These are phyloP conservation scores for Candida silvatica DNA, from an alignment of 805 yeast species.

Conservation along the genomic window DNA sequence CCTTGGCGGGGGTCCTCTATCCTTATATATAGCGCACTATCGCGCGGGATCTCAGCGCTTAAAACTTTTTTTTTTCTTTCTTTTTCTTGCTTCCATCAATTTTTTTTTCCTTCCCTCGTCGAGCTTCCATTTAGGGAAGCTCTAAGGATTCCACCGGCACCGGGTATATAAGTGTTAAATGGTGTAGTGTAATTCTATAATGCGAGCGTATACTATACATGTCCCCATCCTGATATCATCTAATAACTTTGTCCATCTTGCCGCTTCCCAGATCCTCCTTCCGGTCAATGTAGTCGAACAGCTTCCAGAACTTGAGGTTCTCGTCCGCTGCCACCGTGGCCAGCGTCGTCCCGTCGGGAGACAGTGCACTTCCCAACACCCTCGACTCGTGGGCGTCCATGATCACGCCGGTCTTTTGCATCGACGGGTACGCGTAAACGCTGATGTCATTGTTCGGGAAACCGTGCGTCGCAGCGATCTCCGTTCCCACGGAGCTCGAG, in stretches of 20 bases:
- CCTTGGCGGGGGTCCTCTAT: too few relatives aligned
- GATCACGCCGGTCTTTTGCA: conserved; percentile 83
- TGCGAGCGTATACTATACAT: background rate
- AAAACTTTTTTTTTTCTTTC: too few relatives aligned
- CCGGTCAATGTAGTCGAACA: conserved; percentile 47
- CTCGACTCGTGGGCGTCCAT: conserved; percentile 83
- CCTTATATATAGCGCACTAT: too few relatives aligned
- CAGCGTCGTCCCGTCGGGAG: conserved; percentile 84
- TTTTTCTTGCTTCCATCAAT: too few relatives aligned
- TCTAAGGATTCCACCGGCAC: too few relatives aligned
- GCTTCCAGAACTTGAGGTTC: conserved; percentile 88
- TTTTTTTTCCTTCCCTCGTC: too few relatives aligned
- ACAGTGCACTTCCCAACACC: conserved; percentile 70
- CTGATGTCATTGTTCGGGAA: conserved; percentile 80
- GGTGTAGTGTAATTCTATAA: too few relatives aligned
- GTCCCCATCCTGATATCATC: too few relatives aligned
- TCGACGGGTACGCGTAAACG: conserved; percentile 77
- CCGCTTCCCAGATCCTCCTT: conserved; percentile 28
- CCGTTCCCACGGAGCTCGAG: conserved; percentile 61
- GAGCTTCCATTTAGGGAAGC: too few relatives aligned
- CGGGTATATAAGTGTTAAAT: too few relatives aligned
- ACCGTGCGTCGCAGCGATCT: conserved; percentile 91
- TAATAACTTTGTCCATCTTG: conserved; percentile 29
- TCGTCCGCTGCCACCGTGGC: conserved; percentile 98
- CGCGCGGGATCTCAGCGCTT: too few relatives aligned